phyloP scores from a whole-genome alignment of 2,329 filamentous ascomycete species.

The Alternaria brassicicola region DNA sequence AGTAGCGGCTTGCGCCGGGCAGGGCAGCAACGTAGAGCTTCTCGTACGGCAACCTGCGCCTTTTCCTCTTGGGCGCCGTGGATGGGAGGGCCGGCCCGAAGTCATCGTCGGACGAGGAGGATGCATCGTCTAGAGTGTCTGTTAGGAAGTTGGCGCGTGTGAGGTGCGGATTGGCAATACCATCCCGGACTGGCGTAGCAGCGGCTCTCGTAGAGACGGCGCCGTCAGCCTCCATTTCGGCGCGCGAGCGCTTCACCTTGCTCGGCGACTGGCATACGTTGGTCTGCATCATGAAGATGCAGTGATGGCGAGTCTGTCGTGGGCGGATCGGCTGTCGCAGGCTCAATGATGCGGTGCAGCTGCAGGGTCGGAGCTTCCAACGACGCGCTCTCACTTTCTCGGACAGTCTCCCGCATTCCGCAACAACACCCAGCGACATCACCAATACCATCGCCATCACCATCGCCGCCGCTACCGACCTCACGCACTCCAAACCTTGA shows the following conservation, averaged over 20 bases:
- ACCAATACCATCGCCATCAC: not conserved
- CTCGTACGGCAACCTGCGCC: slow-evolving; percentile 87
- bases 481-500: not conserved
- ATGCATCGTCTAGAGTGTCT: slow-evolving; percentile 34
- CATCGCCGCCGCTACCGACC: not conserved
- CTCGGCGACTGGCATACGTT: slow-evolving; percentile 33
- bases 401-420: not conserved
- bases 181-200: slow-evolving; percentile 18
- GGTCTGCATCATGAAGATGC: not conserved
- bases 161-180: slow-evolving; percentile 10
- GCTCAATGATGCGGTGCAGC: not conserved
- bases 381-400: not conserved
- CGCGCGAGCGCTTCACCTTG: slow-evolving; percentile 32
- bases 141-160: slow-evolving; percentile 15
- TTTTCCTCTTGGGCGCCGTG: slow-evolving; percentile 82
- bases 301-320: not conserved
- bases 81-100: slow-evolving; percentile 92
- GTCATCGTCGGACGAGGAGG: slow-evolving; percentile 82
- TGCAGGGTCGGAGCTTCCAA: not conserved
- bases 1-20: slow-evolving; percentile 79
- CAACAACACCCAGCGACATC: not conserved
- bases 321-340: slow-evolving; percentile 1
- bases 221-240: slow-evolving; percentile 34
- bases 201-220: slow-evolving; percentile 8
- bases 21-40: slow-evolving; percentile 93